Percentiles rank a stretch among this genome's conserved stretches.
phyloP scores from a whole-genome alignment of 768 basidiomycete genomes.

The Macrolepiota fuliginosa region DNA sequence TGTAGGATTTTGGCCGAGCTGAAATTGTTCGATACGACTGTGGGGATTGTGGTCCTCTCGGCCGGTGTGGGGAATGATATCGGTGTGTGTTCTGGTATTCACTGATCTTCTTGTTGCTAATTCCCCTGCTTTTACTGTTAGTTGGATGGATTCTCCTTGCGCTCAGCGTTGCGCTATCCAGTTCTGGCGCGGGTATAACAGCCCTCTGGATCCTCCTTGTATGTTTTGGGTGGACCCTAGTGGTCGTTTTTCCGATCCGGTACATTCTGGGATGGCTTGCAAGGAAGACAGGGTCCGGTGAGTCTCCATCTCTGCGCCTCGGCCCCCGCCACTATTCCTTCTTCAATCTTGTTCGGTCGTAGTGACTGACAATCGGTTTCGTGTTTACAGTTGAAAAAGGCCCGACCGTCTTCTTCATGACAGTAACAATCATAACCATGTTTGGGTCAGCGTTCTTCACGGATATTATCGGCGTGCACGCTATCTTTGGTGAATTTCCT shows the following conservation, averaged over 20 bases:
- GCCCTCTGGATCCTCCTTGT: slow-evolving; percentile 83
- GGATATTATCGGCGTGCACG: slow-evolving; percentile 88
- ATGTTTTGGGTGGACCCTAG: slow-evolving; percentile 77
- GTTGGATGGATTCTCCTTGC: slow-evolving; percentile 89
- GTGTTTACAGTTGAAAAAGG: slow-evolving; percentile 57
- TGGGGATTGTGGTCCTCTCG: slow-evolving; percentile 90
- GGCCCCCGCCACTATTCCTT: background rate
- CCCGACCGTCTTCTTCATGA: slow-evolving; percentile 90
- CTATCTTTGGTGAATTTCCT: slow-evolving; percentile 70
- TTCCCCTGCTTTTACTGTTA: slow-evolving; percentile 15
- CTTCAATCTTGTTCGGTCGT: background rate
- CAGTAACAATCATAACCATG: slow-evolving; percentile 70
- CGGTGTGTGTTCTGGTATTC: slow-evolving; percentile 25
- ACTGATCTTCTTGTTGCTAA: background rate
- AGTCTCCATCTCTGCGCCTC: slow-evolving; percentile 18
- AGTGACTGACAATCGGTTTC: background rate
- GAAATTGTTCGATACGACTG: slow-evolving; percentile 86
- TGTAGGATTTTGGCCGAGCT: slow-evolving; percentile 89
- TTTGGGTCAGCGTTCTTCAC: slow-evolving; percentile 93
- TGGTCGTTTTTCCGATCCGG: slow-evolving; percentile 70
- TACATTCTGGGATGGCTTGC: slow-evolving; percentile 69
- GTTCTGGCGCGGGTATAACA: slow-evolving; percentile 77
- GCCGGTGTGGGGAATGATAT: slow-evolving; percentile 92
- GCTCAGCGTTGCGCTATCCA: slow-evolving; percentile 88
- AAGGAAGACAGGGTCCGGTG: slow-evolving; percentile 69